phyloP scores from a whole-genome alignment of 2,329 filamentous ascomycete species.

The Nakataea oryzae region DNA sequence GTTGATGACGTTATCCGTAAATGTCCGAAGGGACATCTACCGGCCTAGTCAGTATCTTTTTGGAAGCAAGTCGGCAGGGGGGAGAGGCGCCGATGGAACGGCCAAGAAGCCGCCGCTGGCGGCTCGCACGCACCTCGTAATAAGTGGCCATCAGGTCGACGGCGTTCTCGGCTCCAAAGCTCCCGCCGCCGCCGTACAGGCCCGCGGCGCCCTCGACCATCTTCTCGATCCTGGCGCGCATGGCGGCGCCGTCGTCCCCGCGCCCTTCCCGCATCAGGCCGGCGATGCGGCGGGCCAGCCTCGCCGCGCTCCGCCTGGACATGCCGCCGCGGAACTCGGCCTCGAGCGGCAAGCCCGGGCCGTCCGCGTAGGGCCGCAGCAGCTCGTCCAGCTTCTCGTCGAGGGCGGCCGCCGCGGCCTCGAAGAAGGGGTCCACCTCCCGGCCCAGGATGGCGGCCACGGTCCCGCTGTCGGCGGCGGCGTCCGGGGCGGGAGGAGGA shows the following conservation, averaged over 20 bases:
- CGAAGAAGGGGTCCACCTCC: conserved; percentile 14
- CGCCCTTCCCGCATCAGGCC: conserved; percentile 13
- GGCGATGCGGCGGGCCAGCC: conserved; percentile 12
- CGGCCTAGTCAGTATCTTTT: too few relatives aligned
- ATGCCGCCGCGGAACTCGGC: conserved; percentile 15
- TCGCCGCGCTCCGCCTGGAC: not conserved
- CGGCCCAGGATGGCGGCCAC: conserved; percentile 15
- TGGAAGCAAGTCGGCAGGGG: conserved; percentile 32
- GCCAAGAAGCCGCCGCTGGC: too few relatives aligned
- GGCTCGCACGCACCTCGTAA: too few relatives aligned
- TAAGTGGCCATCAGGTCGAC: conserved; percentile 31
- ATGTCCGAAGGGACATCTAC: conserved; percentile 13
- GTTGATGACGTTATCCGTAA: conserved; percentile 14
- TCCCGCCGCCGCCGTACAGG: conserved; percentile 11
- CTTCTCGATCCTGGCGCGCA: not conserved
- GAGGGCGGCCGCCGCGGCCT: conserved; percentile 14
- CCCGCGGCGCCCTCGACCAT: not conserved
- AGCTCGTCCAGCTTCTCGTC: conserved; percentile 26
- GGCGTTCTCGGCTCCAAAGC: conserved; percentile 24
- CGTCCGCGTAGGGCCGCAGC: conserved; percentile 22
- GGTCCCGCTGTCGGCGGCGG: conserved; percentile 10
- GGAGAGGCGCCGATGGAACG: conserved; percentile 23
- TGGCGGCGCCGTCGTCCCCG: not conserved
- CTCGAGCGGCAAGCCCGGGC: conserved; percentile 21
- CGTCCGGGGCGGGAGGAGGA: conserved; percentile 8